Conservation (phyloP, 768 basidiomycete species). For the Suillus hirtellus region DNA sequence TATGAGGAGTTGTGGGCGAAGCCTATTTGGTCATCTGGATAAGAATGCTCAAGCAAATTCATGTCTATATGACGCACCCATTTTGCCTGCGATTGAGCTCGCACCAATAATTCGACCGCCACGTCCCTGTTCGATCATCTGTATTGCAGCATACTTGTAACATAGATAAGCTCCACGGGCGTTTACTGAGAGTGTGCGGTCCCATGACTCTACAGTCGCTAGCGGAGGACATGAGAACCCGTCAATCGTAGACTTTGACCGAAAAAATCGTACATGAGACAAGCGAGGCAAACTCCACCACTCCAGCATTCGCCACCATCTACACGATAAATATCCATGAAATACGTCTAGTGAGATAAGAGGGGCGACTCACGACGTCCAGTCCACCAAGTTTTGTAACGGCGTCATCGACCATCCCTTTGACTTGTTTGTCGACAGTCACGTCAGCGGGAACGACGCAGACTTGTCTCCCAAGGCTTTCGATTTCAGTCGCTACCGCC, state of each 20-base stretch:
- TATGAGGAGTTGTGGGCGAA: constrained; percentile 27
- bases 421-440: constrained; percentile 10
- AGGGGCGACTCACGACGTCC: constrained; percentile 16
- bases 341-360: neutral
- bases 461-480: neutral
- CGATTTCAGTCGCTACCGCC: constrained; percentile 5
- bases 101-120: constrained; percentile 58
- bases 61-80: constrained; percentile 9
- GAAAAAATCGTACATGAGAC: constrained; percentile 13
- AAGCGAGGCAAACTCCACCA: constrained; percentile 7
- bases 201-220: constrained; percentile 41
- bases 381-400: constrained; percentile 15
- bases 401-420: constrained; percentile 17
- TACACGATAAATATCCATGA: neutral
- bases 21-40: neutral
- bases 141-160: constrained; percentile 61
- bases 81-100: constrained; percentile 17
- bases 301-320: constrained; percentile 32
- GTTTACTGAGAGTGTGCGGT: constrained; percentile 50
- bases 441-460: constrained; percentile 11
- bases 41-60: neutral
- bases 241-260: neutral
- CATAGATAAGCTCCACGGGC: constrained; percentile 59
- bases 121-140: constrained; percentile 56
- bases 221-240: neutral